These are phyloP conservation scores for Vigna trinervia DNA, from an alignment of 306 rosid species.

Conservation along the genomic window DNA sequence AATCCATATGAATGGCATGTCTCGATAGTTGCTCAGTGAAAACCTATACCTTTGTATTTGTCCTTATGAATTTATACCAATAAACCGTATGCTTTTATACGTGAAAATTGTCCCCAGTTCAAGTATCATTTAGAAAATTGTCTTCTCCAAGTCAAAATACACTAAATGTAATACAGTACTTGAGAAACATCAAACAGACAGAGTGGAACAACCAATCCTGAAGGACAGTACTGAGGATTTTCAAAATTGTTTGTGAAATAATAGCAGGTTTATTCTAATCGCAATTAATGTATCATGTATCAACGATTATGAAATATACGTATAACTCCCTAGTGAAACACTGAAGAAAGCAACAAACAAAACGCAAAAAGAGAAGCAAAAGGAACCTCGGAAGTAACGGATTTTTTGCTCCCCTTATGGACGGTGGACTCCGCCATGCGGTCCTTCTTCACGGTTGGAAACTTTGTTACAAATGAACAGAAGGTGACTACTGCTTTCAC, in stretches of 20 bases:
- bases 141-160: slow-evolving; percentile 5
- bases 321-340: too few relatives aligned
- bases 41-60: background rate
- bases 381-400: slow-evolving; percentile 72
- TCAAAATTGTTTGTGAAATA: slow-evolving; percentile 23
- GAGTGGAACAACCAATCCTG: slow-evolving; percentile 6
- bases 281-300: slow-evolving; percentile 5
- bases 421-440: slow-evolving; percentile 58
- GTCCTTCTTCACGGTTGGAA: slow-evolving; percentile 37
- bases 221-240: background rate
- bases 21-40: too few relatives aligned
- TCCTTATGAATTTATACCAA: background rate
- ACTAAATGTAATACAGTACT: background rate
- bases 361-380: background rate
- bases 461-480: background rate
- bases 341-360: background rate
- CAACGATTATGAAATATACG: slow-evolving; percentile 3
- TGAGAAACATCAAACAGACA: background rate
- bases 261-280: slow-evolving; percentile 31
- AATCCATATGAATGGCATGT: too few relatives aligned
- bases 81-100: background rate
- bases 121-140: background rate
- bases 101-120: slow-evolving; percentile 9
- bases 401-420: slow-evolving; percentile 88
- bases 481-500: slow-evolving; percentile 31